Evolutionary conservation across 1,284 basidiomycete species (phyloP).

Genomic region (Peniophora sp.): DNA sequence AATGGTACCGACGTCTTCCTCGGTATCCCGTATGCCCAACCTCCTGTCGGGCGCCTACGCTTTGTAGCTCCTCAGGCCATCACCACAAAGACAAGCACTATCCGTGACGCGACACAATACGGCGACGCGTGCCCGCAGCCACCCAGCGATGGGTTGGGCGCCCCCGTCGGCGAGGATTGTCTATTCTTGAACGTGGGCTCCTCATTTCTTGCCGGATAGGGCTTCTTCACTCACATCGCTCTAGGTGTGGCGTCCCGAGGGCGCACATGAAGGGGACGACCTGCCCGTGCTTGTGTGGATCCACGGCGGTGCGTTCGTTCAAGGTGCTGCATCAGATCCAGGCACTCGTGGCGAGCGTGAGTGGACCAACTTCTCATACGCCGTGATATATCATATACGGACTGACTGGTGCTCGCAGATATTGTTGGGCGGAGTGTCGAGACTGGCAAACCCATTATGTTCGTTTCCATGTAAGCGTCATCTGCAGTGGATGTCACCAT

Average conservation of each 20-base stretch:
- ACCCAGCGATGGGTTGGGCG: constrained; percentile 29
- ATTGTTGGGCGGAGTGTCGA: constrained; percentile 40
- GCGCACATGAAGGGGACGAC: constrained; percentile 22
- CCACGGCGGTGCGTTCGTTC: constrained; percentile 27
- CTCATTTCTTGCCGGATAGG: not conserved
- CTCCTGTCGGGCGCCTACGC: constrained; percentile 45
- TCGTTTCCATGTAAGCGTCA: constrained; percentile 45
- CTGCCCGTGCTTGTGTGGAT: constrained; percentile 48
- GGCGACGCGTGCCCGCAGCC: constrained; percentile 53
- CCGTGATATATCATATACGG: no score
- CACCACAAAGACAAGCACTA: constrained; percentile 17
- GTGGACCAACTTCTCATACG: no score
- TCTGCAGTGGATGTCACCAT: constrained; percentile 1
- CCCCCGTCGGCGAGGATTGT: constrained; percentile 46
- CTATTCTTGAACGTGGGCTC: constrained; percentile 40
- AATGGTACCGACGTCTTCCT: constrained; percentile 46
- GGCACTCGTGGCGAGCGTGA: no score
- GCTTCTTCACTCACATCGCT: not conserved
- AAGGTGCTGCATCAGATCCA: no score
- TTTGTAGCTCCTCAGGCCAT: constrained; percentile 56
- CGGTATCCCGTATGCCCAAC: constrained; percentile 60
- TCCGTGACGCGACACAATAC: constrained; percentile 40
- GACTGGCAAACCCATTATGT: constrained; percentile 42
- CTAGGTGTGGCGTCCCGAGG: constrained; percentile 36
- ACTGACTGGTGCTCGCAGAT: no score